Conservation (phyloP, 2,329 filamentous ascomycete genomes). For the Pseudogymnoascus sp. region DNA sequence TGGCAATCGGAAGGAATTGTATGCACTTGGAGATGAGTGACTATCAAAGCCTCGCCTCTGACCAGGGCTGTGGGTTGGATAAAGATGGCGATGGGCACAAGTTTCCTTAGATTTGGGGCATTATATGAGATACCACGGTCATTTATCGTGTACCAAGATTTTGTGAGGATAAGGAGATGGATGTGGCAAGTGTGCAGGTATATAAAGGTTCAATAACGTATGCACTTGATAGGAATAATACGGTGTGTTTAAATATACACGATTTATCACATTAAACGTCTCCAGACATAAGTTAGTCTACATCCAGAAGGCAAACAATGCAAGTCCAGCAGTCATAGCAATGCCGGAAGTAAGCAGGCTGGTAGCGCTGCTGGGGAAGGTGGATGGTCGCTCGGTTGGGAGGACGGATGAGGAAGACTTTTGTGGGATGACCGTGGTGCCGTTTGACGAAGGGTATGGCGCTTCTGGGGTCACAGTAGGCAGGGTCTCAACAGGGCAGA, state of each 20-base stretch:
- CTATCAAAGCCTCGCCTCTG: not conserved
- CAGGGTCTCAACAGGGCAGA: not conserved
- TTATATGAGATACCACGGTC: not conserved
- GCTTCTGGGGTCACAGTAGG: not conserved
- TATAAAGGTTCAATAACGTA: not conserved
- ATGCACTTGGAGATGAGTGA: not conserved
- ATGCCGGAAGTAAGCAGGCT: not conserved
- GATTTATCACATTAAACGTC: not conserved
- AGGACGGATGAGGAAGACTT: not conserved
- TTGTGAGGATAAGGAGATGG: not conserved
- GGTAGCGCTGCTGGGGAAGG: not conserved
- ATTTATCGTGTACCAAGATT: not conserved
- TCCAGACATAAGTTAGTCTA: not conserved
- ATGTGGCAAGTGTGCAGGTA: not conserved
- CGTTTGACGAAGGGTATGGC: not conserved
- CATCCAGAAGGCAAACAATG: not conserved
- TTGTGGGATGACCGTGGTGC: not conserved
- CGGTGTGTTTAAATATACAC: not conserved
- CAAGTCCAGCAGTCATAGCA: not conserved
- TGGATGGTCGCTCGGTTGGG: not conserved
- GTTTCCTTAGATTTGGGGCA: not conserved
- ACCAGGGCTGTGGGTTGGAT: too few relatives aligned
- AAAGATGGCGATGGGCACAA: not conserved
- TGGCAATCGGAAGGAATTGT: conserved; percentile 13
- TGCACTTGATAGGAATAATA: not conserved